Conservation (phyloP, 768 basidiomycete species). For the Panaeolus papilionaceus region DNA sequence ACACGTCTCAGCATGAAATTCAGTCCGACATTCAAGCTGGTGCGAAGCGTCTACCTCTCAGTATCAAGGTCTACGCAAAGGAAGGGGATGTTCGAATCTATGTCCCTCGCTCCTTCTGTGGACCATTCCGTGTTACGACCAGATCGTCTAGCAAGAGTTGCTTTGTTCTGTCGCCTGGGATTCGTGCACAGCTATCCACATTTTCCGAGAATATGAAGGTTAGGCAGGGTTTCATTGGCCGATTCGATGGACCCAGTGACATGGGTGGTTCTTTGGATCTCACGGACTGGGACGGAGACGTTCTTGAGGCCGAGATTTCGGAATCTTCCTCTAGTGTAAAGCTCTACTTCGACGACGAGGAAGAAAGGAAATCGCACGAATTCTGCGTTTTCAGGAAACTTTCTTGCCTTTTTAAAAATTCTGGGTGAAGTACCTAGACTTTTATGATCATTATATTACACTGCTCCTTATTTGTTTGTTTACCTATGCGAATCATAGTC, state of each 20-base stretch:
- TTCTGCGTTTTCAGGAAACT: neutral
- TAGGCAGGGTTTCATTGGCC: conserved; percentile 1
- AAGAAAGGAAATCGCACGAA: neutral
- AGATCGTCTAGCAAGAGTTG: neutral
- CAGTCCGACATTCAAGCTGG: neutral
- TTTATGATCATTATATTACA: too few species aligned
- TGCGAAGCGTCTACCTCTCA: neutral
- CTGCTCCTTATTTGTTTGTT: too few species aligned
- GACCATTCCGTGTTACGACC: neutral
- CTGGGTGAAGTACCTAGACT: too few species aligned
- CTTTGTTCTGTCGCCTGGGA: neutral
- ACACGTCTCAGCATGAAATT: neutral
- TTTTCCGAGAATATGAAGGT: neutral
- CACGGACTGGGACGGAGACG: neutral
- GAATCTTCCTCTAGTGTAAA: neutral
- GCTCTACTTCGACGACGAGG: neutral
- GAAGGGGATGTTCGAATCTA: conserved; percentile 2
- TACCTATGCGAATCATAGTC: too few species aligned
- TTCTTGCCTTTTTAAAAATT: neutral
- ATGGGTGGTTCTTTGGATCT: neutral
- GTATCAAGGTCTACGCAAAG: neutral
- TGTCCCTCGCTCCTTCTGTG: neutral
- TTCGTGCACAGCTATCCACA: neutral
- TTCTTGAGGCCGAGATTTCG: neutral
- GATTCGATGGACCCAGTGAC: neutral